Base-by-base conservation (phyloP, 805 yeast species). In the Hanseniaspora nectarophila region DNA sequence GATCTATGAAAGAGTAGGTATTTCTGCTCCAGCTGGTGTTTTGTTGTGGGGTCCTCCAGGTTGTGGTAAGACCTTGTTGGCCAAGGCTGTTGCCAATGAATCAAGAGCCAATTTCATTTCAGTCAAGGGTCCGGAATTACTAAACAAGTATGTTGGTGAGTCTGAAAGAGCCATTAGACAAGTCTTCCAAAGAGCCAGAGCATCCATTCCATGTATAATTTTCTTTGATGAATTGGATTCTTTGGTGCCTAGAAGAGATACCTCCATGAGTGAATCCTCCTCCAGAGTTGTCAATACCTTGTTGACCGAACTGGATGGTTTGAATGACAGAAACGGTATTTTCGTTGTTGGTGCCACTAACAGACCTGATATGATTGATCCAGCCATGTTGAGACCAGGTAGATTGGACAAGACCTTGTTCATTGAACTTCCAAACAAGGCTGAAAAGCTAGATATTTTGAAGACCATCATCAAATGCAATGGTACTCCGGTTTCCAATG, bases 1-100 rank as follows among this genome's bases (percentile, higher is more conserved):
- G 56, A 69, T 90, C 20, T 92, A 85, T 63, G 81, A 79, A 56
- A 79, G 81, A 54, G 97, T 89, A 10, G 98, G 98, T 66, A 89
- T 92, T 40, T 79, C 87, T 51, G 96, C 97, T 0, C 97, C 97
- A 2, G 88, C 95, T 0, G 98, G 98, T 54, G 98, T 92, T 1
- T 69, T 92, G 24, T 76, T 92, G 73, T 92, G 98, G 98, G 98
- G 98, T 0, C 98, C 98, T 1, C 98, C 98, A 3, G 98, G 98
- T 34, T 92, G 97, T 70, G 98, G 98, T 74, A 92, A 92, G 64
- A 92, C 98, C 0, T 72, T 92, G 46, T 71, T 92, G 28, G 97
- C 97, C 0, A 92, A 92, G 62, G 98, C 98, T 2, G 97, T 92
- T 2, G 98, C 98, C 10, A 90, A 90, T 64, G 97, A 92, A 67